Evolutionary conservation across 371 early-diverging fungal genomes (phyloP).

Genomic region (Entomophthora muscae): DNA sequence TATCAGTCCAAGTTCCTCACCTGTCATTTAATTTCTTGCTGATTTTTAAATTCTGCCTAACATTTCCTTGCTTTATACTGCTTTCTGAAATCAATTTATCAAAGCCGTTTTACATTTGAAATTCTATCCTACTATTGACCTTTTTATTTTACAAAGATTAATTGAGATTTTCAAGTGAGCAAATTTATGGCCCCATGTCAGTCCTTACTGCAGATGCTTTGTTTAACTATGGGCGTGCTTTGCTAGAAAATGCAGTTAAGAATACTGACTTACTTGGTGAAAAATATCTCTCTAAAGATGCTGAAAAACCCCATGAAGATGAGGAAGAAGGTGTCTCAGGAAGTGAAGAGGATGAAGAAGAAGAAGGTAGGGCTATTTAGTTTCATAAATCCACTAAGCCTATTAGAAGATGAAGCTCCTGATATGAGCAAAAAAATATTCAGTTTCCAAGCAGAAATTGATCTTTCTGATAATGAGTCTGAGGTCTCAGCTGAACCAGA

Average conservation of each 20-base stretch:
- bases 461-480: neutral
- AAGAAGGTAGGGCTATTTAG: neutral
- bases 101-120: too few species aligned
- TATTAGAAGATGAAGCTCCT: constrained; percentile 21
- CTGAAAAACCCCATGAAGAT: constrained; percentile 29
- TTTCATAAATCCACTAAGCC: too few species aligned
- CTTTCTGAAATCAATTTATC: too few species aligned
- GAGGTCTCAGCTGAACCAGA: too few species aligned
- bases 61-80: too few species aligned
- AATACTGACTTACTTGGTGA: constrained; percentile 43
- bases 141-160: too few species aligned
- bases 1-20: too few species aligned
- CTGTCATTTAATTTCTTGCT: too few species aligned
- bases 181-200: constrained; percentile 45
- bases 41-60: too few species aligned
- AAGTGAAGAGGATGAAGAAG: constrained; percentile 17
- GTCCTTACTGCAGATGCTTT: constrained; percentile 52
- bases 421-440: constrained; percentile 15
- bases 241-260: constrained; percentile 54
- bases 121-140: too few species aligned
- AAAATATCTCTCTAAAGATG: constrained; percentile 10
- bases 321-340: constrained; percentile 26
- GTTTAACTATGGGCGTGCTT: constrained; percentile 58
- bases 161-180: too few species aligned
- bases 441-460: constrained; percentile 8